These are phyloP conservation scores for Penicillium hordei DNA, from an alignment of 2,329 filamentous ascomycete genomes.

Conservation along the genomic window DNA sequence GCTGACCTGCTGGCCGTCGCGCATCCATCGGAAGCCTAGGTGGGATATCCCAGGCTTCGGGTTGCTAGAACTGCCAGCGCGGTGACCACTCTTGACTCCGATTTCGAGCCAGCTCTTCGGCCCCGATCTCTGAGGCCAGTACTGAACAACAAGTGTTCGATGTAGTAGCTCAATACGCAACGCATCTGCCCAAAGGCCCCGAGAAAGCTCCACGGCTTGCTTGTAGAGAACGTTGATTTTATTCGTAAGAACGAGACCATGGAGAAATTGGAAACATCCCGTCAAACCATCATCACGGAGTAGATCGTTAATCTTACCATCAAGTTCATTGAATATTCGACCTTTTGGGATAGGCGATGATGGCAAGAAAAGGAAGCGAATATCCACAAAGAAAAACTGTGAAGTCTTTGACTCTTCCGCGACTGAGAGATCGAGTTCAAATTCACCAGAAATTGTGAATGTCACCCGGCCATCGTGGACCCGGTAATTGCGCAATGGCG, in stretches of 20 bases:
- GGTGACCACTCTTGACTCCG: constrained; percentile 56
- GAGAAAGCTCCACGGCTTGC: constrained; percentile 71
- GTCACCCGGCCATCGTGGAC: constrained; percentile 87
- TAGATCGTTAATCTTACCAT: constrained; percentile 68
- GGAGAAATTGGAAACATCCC: constrained; percentile 82
- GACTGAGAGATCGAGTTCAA: constrained; percentile 89
- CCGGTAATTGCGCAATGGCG: constrained; percentile 72
- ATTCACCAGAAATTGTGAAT: constrained; percentile 78
- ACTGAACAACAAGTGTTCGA: constrained; percentile 81
- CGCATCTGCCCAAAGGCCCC: constrained; percentile 73
- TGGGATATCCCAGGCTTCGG: constrained; percentile 28
- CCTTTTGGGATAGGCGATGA: constrained; percentile 63
- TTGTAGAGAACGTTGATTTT: constrained; percentile 80
- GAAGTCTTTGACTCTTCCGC: constrained; percentile 78
- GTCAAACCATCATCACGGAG: constrained; percentile 68
- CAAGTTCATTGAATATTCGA: constrained; percentile 64
- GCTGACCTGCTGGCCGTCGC: constrained; percentile 72
- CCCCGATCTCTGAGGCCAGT: constrained; percentile 73
- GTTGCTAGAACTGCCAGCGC: constrained; percentile 8
- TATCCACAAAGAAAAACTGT: constrained; percentile 92
- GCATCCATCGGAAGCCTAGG: constrained; percentile 70
- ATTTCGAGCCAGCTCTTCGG: constrained; percentile 90
- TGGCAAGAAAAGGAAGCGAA: constrained; percentile 79
- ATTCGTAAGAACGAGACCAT: constrained; percentile 84
- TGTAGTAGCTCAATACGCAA: constrained; percentile 77